Percentiles rank a stretch among this genome's conserved stretches.
Evolutionary conservation across 1,139 yeast species (phyloP).

Genomic region (Scheffersomyces parashehatae): DNA sequence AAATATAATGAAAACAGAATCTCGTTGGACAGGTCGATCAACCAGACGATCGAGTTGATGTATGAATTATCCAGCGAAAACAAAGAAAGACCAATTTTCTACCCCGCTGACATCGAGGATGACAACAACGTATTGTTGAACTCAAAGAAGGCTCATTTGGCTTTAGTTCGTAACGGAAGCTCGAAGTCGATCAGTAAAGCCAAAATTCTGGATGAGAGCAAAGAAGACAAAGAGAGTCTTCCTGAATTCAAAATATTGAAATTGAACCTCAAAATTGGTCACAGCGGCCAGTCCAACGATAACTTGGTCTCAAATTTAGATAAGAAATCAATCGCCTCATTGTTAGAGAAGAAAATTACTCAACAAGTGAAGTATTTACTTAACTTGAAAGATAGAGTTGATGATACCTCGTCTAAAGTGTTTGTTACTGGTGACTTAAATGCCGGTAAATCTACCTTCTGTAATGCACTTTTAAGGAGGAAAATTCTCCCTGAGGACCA

Average conservation of each 20-base stretch:
- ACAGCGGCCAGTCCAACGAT: constrained; percentile 32
- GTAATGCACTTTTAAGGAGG: constrained; percentile 83
- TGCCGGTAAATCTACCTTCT: constrained; percentile 94
- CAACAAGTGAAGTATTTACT: constrained; percentile 66
- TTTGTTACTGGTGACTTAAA: constrained; percentile 96
- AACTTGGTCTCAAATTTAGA: constrained; percentile 57
- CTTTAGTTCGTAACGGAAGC: constrained; percentile 49
- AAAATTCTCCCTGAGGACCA: constrained; percentile 91
- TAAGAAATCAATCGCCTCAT: constrained; percentile 61
- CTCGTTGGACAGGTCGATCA: constrained; percentile 62
- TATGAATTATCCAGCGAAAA: constrained; percentile 58
- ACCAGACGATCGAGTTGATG: constrained; percentile 54
- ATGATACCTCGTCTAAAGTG: constrained; percentile 90
- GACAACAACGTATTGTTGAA: constrained; percentile 41
- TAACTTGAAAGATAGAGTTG: constrained; percentile 81
- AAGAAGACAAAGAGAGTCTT: constrained; percentile 19
- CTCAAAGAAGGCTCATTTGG: constrained; percentile 50
- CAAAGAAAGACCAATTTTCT: constrained; percentile 60
- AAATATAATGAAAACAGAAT: constrained; percentile 69
- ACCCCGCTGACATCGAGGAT: constrained; percentile 47
- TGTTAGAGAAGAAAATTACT: constrained; percentile 63
- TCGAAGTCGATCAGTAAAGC: constrained; percentile 33
- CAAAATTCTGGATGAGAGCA: constrained; percentile 19
- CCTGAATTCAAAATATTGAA: constrained; percentile 61
- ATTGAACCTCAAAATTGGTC: constrained; percentile 63